Evolutionary conservation across 352 stramenopile species (phyloP).

Genomic region (Globisporangium barbulae): DNA sequence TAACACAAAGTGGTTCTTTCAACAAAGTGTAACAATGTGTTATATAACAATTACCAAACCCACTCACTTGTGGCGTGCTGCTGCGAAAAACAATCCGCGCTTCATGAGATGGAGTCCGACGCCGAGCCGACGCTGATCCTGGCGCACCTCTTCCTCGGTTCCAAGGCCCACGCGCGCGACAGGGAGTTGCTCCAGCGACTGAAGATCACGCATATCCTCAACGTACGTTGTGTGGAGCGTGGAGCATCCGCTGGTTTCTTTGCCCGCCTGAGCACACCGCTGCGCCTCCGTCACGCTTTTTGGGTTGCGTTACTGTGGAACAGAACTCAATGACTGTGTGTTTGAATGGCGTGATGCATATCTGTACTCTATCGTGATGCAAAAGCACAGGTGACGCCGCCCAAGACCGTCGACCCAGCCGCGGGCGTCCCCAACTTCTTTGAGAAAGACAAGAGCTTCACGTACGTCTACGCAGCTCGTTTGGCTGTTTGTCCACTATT

Average conservation of each 20-base stretch:
- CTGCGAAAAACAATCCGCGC: too few species aligned
- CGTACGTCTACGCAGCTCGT: constrained; percentile 16
- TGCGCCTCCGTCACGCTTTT: neutral
- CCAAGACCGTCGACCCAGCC: constrained; percentile 73
- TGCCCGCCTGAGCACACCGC: neutral
- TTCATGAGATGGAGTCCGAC: constrained; percentile 22
- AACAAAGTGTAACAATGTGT: too few species aligned
- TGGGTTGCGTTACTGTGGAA: neutral
- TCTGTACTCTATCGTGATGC: neutral
- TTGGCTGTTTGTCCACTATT: neutral
- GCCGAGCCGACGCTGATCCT: constrained; percentile 54
- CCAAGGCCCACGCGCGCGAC: constrained; percentile 60
- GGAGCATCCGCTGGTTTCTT: neutral
- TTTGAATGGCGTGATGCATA: neutral
- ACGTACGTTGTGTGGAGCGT: constrained; percentile 32
- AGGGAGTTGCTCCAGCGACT: constrained; percentile 52
- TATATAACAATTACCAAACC: too few species aligned
- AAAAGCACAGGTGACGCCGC: constrained; percentile 62
- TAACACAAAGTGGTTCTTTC: too few species aligned
- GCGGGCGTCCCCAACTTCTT: constrained; percentile 91
- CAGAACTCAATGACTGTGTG: neutral
- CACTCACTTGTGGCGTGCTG: too few species aligned
- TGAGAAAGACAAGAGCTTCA: constrained; percentile 80
- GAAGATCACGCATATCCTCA: constrained; percentile 81
- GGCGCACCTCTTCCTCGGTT: constrained; percentile 72